These are phyloP conservation scores for Galeopsis tetrahit DNA, from an alignment of 257 asterid genomes.

Conservation along the genomic window DNA sequence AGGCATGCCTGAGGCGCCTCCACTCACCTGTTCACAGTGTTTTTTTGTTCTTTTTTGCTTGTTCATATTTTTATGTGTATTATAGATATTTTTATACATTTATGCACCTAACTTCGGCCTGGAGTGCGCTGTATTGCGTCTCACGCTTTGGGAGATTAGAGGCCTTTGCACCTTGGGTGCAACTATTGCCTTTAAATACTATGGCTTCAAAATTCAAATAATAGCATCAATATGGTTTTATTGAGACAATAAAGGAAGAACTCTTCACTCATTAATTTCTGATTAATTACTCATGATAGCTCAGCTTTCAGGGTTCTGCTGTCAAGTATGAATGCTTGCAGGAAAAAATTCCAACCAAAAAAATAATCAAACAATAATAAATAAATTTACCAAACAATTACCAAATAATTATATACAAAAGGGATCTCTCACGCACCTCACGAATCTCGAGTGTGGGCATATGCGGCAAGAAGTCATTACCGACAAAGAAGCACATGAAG, in stretches of 20 bases:
- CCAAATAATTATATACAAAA: slow-evolving; percentile 27
- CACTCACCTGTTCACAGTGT: background rate
- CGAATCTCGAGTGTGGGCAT: slow-evolving; percentile 99
- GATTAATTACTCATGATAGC: slow-evolving; percentile 7
- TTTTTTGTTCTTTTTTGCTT: no score
- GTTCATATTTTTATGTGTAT: no score
- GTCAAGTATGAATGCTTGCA: slow-evolving; percentile 9
- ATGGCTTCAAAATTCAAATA: background rate
- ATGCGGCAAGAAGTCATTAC: slow-evolving; percentile 97
- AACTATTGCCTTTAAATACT: background rate
- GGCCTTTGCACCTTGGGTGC: background rate
- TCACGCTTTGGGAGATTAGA: background rate
- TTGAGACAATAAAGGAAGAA: slow-evolving; percentile 15
- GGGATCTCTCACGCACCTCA: slow-evolving; percentile 64
- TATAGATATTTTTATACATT: background rate
- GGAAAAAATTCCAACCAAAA: slow-evolving; percentile 7
- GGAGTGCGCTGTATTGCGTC: background rate
- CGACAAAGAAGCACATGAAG: slow-evolving; percentile 96
- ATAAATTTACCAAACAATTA: background rate
- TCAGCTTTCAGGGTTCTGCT: background rate
- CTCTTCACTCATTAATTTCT: background rate
- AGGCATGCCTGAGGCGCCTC: no score
- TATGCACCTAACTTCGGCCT: background rate
- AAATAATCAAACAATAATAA: background rate
- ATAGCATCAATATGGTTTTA: background rate